These are phyloP conservation scores for Alternaria sp. DNA, from an alignment of 2,329 filamentous ascomycete species.

Conservation along the genomic window DNA sequence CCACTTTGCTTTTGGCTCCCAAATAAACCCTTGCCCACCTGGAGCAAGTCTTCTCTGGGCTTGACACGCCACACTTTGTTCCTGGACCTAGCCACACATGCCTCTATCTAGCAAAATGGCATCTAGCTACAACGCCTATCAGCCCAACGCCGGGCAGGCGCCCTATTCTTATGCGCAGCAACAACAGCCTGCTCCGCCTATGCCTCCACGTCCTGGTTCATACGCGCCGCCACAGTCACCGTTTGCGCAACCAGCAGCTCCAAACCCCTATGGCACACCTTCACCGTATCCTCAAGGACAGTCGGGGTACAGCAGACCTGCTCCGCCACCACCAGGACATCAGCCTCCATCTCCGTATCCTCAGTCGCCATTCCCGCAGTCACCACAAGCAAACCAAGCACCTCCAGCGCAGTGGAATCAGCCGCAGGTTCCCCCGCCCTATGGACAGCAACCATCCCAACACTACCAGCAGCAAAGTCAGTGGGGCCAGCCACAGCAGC, in stretches of 20 bases:
- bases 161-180: constrained; percentile 44
- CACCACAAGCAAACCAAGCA: constrained; percentile 31
- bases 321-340: constrained; percentile 45
- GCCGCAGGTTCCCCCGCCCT: constrained; percentile 45
- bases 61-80: constrained; percentile 22
- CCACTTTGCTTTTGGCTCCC: constrained; percentile 43
- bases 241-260: constrained; percentile 51
- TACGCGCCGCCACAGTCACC: constrained; percentile 54
- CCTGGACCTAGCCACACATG: constrained; percentile 36
- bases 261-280: constrained; percentile 50
- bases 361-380: constrained; percentile 23
- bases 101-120: constrained; percentile 44
- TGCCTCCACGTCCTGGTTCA: constrained; percentile 49
- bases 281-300: constrained; percentile 50
- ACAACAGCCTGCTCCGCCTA: constrained; percentile 36
- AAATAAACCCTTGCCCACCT: constrained; percentile 26
- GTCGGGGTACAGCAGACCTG: constrained; percentile 46
- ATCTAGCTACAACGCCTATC: constrained; percentile 42
- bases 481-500: constrained; percentile 34
- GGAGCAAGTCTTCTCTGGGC: constrained; percentile 14
- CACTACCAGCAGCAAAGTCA: constrained; percentile 39
- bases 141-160: constrained; percentile 38
- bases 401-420: constrained; percentile 33
- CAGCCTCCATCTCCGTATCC: constrained; percentile 33
- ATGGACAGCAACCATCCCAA: constrained; percentile 38